Evolutionary conservation across 208 protist species (phyloP), one percentile per base, ranked within the genome.

Genomic region (Trypanosoma conorhini): DNA sequence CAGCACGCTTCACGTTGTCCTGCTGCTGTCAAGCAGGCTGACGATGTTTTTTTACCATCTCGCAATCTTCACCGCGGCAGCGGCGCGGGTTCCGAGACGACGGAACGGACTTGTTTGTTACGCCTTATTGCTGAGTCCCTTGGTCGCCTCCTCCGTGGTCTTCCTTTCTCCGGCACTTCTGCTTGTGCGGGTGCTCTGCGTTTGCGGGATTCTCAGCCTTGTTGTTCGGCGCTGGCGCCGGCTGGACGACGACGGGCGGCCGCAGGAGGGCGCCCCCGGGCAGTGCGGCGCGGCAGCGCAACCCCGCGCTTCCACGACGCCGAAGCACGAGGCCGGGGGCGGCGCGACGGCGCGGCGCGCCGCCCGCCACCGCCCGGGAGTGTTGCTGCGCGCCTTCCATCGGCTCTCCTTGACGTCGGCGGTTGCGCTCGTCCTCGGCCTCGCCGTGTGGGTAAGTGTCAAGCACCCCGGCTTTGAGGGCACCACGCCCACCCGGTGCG

Each of bases 331-430:
- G 33, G 46, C 31, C 12, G 42, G 21, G 10, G 31, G 31, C 57
- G n/a, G n/a, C n/a, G n/a, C n/a, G n/a, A n/a, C n/a, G n/a, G n/a
- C n/a, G n/a, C n/a, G n/a, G n/a, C n/a, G n/a, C n/a, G n/a, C n/a
- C n/a, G n/a, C n/a, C n/a, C 44, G 33, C 28, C 31, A 38, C 8
- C 63, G 57, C 21, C 62, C 62, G 0, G 71, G 71, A 22, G 30
- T 69, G n/a, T 31, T 70, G 51, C 30, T 76, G 12, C 71, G 71
- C 21, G 61, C 63, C 24, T 62, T 67, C 58, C 51, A 63, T 22
- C 71, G 71, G 17, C 5, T 77, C 33, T 60, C 35, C 7, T 57
- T 64, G n/a, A n/a, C 51, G 9, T 31, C 30, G 17, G 72, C 24
- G 1, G n/a, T 72, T 21, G n/a, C 57, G 24, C 17, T 72, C 5